Evolutionary conservation across 352 stramenopile species (phyloP).

Genomic region (Hyaloperonospora brassicae): DNA sequence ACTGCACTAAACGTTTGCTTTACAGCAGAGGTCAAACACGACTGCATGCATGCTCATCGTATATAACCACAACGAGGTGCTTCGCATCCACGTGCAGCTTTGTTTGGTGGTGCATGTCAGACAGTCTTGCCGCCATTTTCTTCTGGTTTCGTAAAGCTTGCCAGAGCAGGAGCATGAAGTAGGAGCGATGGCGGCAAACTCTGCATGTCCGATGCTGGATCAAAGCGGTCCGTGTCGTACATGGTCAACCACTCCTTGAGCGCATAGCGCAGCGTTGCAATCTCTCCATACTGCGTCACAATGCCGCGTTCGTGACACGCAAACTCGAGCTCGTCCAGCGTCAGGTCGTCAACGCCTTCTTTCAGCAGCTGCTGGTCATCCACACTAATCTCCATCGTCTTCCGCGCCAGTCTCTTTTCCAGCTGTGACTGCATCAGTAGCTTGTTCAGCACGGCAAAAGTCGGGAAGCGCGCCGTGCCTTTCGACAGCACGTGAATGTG

Average conservation of each 20-base stretch:
- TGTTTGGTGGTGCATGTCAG: too few species aligned
- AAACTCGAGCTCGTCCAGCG: slow-evolving; percentile 77
- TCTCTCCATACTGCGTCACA: slow-evolving; percentile 57
- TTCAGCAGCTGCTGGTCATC: slow-evolving; percentile 67
- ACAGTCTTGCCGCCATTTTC: too few species aligned
- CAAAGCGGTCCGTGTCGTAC: slow-evolving; percentile 51
- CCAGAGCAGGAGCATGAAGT: slow-evolving; percentile 66
- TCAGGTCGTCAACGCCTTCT: slow-evolving; percentile 60
- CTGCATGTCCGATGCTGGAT: slow-evolving; percentile 20
- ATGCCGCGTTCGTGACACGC: slow-evolving; percentile 77
- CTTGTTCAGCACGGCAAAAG: slow-evolving; percentile 46
- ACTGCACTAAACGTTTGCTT: too few species aligned
- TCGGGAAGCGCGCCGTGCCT: slow-evolving; percentile 45
- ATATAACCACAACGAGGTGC: too few species aligned
- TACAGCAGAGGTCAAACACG: too few species aligned
- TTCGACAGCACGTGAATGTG: slow-evolving; percentile 53
- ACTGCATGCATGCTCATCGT: too few species aligned
- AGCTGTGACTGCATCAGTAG: slow-evolving; percentile 35
- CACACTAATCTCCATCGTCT: slow-evolving; percentile 51
- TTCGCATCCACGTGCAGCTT: too few species aligned
- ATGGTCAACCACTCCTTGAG: slow-evolving; percentile 71
- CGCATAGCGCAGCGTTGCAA: slow-evolving; percentile 38
- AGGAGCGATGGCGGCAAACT: slow-evolving; percentile 50
- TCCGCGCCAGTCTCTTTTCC: slow-evolving; percentile 42
- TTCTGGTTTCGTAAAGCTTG: slow-evolving; percentile 18